Evolutionary conservation across 768 basidiomycete species (phyloP), one percentile per base, ranked within the genome.

Genomic region (Serendipita sp.): DNA sequence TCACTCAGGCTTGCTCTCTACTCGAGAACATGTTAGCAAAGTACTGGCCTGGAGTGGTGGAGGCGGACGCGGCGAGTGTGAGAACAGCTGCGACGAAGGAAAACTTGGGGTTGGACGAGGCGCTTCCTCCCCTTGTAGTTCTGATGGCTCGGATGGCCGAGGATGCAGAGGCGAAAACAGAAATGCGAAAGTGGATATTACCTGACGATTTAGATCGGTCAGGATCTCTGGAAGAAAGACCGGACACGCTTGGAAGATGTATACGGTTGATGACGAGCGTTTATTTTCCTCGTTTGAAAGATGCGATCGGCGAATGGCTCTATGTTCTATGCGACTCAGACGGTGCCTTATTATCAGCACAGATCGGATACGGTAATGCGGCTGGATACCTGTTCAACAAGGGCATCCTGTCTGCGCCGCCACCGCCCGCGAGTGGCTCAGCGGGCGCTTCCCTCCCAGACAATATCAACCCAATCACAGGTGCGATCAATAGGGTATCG

Each of bases 371-470:
- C 69, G 95, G 95, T 45, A 93, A 93, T 71, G 91, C 93, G 45
- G 91, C 93, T 0, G 96, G 96, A 0, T 88, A 91, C 78, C 78
- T 99, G 29, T 94, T 91, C 76, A 84, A 88, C 71, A 94, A 92
- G 70, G 93, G 92, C 15, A 79, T 98, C 68, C 78, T 88, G 70
- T 79, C 73, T 64, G 80, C 83, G 3, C 87, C 85, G 1, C 77
- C 78, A 31, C 72, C 75, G 27, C 71, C 75, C 1, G 70, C 64
- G 3, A 72, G 76, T 2, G 78, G 78, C 16, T 18, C 18, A 5
- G 4, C 1, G 4, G 27, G 5, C n/a, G 16, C 36, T 4, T 37
- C 55, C 34, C 10, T 60, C 13, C 55, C 55, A 36, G 73, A 76
- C 31, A 73, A 77, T 3, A 87, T 90, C 71, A 87, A 91, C 71